phyloP scores from a whole-genome alignment of 2,329 filamentous ascomycete species.

The Boeremia exigua region DNA sequence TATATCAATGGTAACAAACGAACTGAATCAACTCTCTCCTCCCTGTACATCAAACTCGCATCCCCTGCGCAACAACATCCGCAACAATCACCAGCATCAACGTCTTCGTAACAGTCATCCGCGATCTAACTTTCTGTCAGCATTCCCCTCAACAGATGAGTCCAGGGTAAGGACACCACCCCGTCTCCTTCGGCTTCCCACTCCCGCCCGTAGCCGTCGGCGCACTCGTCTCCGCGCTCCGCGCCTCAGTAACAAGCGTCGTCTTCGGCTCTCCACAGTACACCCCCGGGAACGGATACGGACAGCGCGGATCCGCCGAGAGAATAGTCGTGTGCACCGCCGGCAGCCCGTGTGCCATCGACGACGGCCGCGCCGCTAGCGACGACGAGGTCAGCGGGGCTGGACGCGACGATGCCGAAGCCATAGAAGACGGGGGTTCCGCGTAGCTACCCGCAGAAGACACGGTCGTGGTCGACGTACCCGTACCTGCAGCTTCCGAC shows the following conservation, averaged over 20 bases:
- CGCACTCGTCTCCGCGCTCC: background rate
- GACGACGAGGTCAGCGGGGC: background rate
- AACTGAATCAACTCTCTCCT: background rate
- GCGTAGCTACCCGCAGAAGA: too few relatives aligned
- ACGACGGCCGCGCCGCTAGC: background rate
- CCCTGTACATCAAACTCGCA: background rate
- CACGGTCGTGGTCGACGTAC: background rate
- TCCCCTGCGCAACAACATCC: background rate
- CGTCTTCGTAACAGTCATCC: slow-evolving; percentile 1
- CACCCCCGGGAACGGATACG: slow-evolving; percentile 38
- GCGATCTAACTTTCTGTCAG: background rate
- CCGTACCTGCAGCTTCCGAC: background rate
- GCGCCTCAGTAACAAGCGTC: slow-evolving; percentile 20
- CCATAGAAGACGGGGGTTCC: background rate
- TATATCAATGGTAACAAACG: background rate
- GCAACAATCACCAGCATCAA: slow-evolving; percentile 9
- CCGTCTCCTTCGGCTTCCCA: slow-evolving; percentile 7
- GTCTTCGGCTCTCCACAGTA: slow-evolving; percentile 27
- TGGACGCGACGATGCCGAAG: background rate
- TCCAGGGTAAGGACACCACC: slow-evolving; percentile 28
- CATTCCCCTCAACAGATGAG: background rate
- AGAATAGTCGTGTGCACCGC: slow-evolving; percentile 8
- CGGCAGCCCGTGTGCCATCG: background rate
- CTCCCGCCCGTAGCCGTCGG: background rate
- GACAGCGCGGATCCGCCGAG: slow-evolving; percentile 29